phyloP scores from a whole-genome alignment of 169 alveolate species.

The Babesia divergens region DNA sequence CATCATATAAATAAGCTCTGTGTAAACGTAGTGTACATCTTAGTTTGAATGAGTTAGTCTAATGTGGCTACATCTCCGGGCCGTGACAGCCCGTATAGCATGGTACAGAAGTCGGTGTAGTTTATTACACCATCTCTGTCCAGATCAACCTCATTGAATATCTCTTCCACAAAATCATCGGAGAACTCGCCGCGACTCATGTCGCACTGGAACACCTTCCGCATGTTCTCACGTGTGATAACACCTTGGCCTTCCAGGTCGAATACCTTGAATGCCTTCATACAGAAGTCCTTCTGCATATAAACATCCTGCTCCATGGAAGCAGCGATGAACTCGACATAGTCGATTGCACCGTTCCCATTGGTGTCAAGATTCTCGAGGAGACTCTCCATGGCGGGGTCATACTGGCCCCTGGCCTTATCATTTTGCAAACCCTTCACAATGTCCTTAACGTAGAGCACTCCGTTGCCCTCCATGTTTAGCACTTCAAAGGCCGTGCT shows the following conservation, averaged over 20 bases:
- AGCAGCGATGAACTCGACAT: conserved; percentile 94
- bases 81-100: conserved; percentile 67
- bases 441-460: conserved; percentile 70
- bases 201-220: conserved; percentile 51
- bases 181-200: conserved; percentile 15
- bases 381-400: conserved; percentile 61
- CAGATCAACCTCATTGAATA: conserved; percentile 71
- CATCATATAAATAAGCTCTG: not conserved
- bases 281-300: conserved; percentile 82
- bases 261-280: conserved; percentile 88
- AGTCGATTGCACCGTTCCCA: conserved; percentile 89
- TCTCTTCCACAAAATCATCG: conserved; percentile 57
- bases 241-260: conserved; percentile 89
- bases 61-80: conserved; percentile 10
- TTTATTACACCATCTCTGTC: conserved; percentile 75
- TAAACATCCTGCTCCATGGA: conserved; percentile 83
- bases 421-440: conserved; percentile 65
- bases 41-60: not conserved
- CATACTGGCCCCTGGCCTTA: conserved; percentile 67
- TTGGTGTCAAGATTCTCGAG: conserved; percentile 83
- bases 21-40: not conserved
- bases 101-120: conserved; percentile 71
- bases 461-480: conserved; percentile 92
- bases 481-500: conserved; percentile 85
- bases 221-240: conserved; percentile 79